phyloP scores from a whole-genome alignment of 1,284 basidiomycete species.

The Trichosporon ovoides region DNA sequence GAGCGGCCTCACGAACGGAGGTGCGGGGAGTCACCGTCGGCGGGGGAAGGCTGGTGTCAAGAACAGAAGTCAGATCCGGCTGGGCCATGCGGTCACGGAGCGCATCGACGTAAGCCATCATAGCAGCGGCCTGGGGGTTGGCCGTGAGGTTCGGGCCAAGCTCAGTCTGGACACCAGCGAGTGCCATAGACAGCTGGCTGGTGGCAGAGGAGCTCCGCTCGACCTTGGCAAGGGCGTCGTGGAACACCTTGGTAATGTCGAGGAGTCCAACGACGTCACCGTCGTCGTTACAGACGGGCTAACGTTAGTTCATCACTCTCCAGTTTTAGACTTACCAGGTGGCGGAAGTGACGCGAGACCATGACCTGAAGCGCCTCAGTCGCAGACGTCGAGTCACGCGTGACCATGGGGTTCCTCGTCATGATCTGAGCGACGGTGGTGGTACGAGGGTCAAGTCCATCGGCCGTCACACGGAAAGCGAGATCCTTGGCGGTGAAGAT shows the following conservation, averaged over 20 bases:
- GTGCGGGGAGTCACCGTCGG: conserved; percentile 94
- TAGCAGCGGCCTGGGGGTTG: conserved; percentile 85
- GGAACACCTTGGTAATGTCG: conserved; percentile 99
- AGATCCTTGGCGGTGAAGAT: conserved; percentile 99
- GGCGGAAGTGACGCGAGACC: conserved; percentile 94
- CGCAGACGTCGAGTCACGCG: conserved; percentile 93
- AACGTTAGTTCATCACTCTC: background rate
- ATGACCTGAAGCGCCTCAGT: conserved; percentile 98
- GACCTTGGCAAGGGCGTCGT: conserved; percentile 97
- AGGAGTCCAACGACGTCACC: conserved; percentile 96
- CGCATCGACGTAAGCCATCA: conserved; percentile 94
- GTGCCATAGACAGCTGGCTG: conserved; percentile 90
- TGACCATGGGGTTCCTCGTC: conserved; percentile 98
- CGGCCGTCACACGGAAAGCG: conserved; percentile 95
- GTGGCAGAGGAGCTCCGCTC: conserved; percentile 95
- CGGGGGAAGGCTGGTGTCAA: conserved; percentile 91
- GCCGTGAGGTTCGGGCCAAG: conserved; percentile 69
- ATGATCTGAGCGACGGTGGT: conserved; percentile 94
- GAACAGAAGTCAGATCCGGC: conserved; percentile 88
- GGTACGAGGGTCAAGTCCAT: conserved; percentile 86
- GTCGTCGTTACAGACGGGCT: conserved; percentile 98
- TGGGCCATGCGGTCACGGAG: conserved; percentile 92
- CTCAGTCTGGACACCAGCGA: conserved; percentile 96
- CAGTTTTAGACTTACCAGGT: conserved; percentile 71
- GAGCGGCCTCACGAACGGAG: conserved; percentile 89